Base-by-base conservation (phyloP, 345 rosid genomes). In the Eucalyptus shirleyi region DNA sequence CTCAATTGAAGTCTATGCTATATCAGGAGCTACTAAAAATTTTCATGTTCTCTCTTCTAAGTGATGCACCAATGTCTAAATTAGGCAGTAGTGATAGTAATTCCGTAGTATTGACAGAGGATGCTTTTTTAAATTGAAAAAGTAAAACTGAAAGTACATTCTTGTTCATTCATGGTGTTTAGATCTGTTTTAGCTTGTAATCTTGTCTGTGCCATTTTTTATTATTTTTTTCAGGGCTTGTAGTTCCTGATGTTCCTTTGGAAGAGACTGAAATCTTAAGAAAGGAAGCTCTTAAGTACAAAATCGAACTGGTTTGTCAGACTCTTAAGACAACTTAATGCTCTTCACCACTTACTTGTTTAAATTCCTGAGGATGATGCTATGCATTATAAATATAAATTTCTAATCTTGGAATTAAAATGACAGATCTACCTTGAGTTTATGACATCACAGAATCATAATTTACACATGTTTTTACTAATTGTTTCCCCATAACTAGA, bases 221-320 rank as follows among this genome's bases (percentile, higher is more conserved):
- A 47, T 47, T 47, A 47, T 72, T 77, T 77, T 77, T 77, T 72
- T 72, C 93, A 98, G 99, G 99, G 65, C 98, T 98, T 92, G 98
- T 98, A 82, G 99, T 98, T 87, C 99, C 99, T 69, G 99, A 98
- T 93, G 98, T 98, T 90, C 99, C 99, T 89, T 91, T 98, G 83
- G 99, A 98, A 91, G 99, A 98, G 94, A 95, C 99, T 65, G 96
- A 95, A 89, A 86, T 92, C 90, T 90, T 98, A 91, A 94, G 97
- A 86, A 93, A 87, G 50, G 99, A 95, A 95, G 98, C 99, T 89
- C 65, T 87, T 32, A 96, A 95, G 93, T 90, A 95, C 72, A 92
- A 94, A 44, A 96, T 98, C 90, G 99, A 98, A 92, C 90, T 98
- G 94, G 99, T 96, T 80, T 47, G 93, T 86, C 53, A 83, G 87